A percentile compares a stretch with the other conserved stretches of the same genome.
Conservation (phyloP, 495 filamentous ascomycete genomes). For the Penicillium simplicissimum region DNA sequence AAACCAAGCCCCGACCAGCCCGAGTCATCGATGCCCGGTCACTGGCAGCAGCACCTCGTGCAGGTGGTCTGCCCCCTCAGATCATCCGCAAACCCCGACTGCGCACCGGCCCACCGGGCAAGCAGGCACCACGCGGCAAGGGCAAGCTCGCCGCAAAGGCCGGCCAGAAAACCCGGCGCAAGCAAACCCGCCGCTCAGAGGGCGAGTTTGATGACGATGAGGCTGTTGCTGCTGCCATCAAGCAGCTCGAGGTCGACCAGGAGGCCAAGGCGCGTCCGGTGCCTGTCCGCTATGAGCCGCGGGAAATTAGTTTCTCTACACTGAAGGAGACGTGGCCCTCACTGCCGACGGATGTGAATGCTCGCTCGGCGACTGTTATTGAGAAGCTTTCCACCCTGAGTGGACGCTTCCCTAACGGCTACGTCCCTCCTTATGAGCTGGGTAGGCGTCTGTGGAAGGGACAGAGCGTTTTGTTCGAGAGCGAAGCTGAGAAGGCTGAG, state of each 20-base stretch:
- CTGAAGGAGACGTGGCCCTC: slow-evolving; percentile 47
- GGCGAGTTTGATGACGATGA: slow-evolving; percentile 30
- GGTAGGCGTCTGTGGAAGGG: slow-evolving; percentile 43
- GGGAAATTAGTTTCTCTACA: slow-evolving; percentile 27
- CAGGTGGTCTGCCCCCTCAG: slow-evolving; percentile 32
- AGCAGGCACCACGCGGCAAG: slow-evolving; percentile 23
- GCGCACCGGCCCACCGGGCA: slow-evolving; percentile 23
- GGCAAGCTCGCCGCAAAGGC: slow-evolving; percentile 12
- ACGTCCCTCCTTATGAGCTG: slow-evolving; percentile 41
- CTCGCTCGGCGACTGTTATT: slow-evolving; percentile 33
- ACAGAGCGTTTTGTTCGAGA: slow-evolving; percentile 44
- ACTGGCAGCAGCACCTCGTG: slow-evolving; percentile 37
- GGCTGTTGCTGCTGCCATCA: slow-evolving; percentile 26
- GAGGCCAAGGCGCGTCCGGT: slow-evolving; percentile 30
- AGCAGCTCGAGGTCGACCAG: slow-evolving; percentile 37
- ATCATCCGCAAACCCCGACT: slow-evolving; percentile 37
- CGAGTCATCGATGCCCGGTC: slow-evolving; percentile 45
- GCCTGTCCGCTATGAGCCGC: slow-evolving; percentile 40
- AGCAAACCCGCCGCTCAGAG: background rate
- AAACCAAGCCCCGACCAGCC: slow-evolving; percentile 29
- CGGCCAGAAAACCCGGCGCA: slow-evolving; percentile 14
- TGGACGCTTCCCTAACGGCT: slow-evolving; percentile 41
- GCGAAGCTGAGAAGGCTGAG: slow-evolving; percentile 40
- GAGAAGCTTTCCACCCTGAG: slow-evolving; percentile 41
- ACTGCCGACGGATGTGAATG: slow-evolving; percentile 36